Base-by-base conservation (phyloP, 495 filamentous ascomycete genomes). In the Clohesyomyces aquaticus region DNA sequence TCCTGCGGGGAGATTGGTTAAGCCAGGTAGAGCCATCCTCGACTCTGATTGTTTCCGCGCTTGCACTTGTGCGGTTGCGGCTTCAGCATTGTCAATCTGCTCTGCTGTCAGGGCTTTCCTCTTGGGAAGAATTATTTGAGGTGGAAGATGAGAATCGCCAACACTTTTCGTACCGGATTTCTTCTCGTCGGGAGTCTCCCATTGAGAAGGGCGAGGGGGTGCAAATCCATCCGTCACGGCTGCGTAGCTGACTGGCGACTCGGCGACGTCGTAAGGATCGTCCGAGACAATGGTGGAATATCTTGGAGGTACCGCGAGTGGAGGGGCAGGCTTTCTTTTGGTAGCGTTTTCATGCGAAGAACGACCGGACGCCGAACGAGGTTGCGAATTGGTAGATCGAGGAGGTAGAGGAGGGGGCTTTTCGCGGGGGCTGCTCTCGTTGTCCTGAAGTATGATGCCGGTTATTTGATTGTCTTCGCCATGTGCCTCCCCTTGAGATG, bases 51-150 rank as follows among this genome's bases (percentile, higher is more conserved):
- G 23, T 25, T 56, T 70, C 25, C 55, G 61, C 21, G 32, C 21
- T 51, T 61, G 67, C 26, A 58, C 42, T 41, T 54, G 47, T 38
- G 41, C 66, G 11, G 32, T 56, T 19, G 55, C 67, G 43, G 35
- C 35, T 50, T 66, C 66, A 51, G 69, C 70, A 49, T 67, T 67
- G 43, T 60, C 50, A 59, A 72, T 66, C 69, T 69, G 69, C 59
- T 74, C 75, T 55, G 55, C 59, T 29, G 74, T 74, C 61, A 77
- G 59, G 63, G 74, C 70, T 66, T 75, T 76, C 47, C 75, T 69
- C 63, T 77, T 77, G 2, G 75, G 74, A 32, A 76, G 55, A 50
- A 70, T 46, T 19, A 74, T 63, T 55, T 55, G 65, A 57, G 65
- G 58, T 57, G 71, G 64, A 69, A 56, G 26, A 54, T 55, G 55